A percentile compares a stretch with the other conserved stretches of the same genome.
phyloP scores from a whole-genome alignment of 768 basidiomycete species.

The Arthromyces matolae region DNA sequence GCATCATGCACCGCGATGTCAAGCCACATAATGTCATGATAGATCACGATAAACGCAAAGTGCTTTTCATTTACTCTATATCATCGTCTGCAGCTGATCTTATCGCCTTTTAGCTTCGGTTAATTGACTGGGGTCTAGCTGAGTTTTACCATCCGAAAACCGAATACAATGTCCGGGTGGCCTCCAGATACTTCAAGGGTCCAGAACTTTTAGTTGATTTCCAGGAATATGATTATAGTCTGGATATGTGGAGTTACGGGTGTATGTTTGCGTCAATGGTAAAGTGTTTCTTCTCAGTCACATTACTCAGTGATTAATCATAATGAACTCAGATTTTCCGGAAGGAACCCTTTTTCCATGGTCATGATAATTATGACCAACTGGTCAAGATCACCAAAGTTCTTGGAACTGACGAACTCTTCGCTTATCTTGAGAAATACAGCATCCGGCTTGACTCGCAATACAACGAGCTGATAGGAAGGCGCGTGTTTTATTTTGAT shows the following conservation, averaged over 20 bases:
- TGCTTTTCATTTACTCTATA: slow-evolving; percentile 27
- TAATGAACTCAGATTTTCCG: slow-evolving; percentile 77
- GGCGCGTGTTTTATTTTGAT: slow-evolving; percentile 36
- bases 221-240: slow-evolving; percentile 96
- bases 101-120: slow-evolving; percentile 61
- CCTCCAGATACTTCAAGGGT: slow-evolving; percentile 96
- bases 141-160: slow-evolving; percentile 98
- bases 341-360: slow-evolving; percentile 99
- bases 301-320: slow-evolving; percentile 9
- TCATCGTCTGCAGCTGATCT: slow-evolving; percentile 3
- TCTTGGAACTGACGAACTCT: slow-evolving; percentile 92
- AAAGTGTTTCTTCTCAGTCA: slow-evolving; percentile 10
- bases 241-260: slow-evolving; percentile 99
- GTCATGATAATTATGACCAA: slow-evolving; percentile 98
- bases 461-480: slow-evolving; percentile 91
- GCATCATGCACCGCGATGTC: slow-evolving; percentile 98
- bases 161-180: slow-evolving; percentile 97
- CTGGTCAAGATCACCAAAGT: slow-evolving; percentile 98
- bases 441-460: slow-evolving; percentile 94
- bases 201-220: slow-evolving; percentile 96
- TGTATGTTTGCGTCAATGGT: slow-evolving; percentile 99
- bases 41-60: slow-evolving; percentile 95
- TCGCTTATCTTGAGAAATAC: slow-evolving; percentile 91
- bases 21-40: slow-evolving; percentile 99
- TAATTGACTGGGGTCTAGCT: slow-evolving; percentile 98